Evolutionary conservation across 129 eudicot genomes (phyloP).

Genomic region (Gnaphalium uliginosum): DNA sequence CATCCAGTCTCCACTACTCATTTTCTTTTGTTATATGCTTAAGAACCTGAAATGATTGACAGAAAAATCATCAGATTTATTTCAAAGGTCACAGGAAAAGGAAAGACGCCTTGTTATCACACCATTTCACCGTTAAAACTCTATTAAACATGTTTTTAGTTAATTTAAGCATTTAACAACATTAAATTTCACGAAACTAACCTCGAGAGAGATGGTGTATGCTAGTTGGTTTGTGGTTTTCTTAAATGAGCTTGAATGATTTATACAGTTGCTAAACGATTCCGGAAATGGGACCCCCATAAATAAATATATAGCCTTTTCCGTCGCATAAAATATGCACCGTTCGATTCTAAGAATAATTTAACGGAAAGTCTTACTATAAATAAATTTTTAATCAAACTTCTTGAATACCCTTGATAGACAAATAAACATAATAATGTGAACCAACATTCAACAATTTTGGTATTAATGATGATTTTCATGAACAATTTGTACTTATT

Average conservation of each 20-base stretch:
- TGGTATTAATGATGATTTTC: not conserved
- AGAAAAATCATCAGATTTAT: constrained; percentile 15
- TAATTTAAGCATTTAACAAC: not conserved
- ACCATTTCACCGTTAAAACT: not conserved
- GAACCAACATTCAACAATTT: not conserved
- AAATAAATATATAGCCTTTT: constrained; percentile 4
- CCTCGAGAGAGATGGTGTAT: constrained; percentile 33
- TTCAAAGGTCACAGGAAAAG: not conserved
- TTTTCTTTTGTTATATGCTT: constrained; percentile 29
- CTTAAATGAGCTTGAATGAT: constrained; percentile 34
- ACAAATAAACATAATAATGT: not conserved
- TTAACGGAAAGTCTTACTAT: not conserved
- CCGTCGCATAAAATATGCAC: constrained; percentile 23
- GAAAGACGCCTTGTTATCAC: not conserved
- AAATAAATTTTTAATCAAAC: not conserved
- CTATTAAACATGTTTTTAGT: not conserved
- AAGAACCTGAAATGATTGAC: constrained; percentile 8
- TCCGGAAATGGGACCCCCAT: constrained; percentile 35
- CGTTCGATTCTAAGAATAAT: not conserved
- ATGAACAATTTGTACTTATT: too few species aligned
- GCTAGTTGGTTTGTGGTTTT: constrained; percentile 19
- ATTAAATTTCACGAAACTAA: constrained; percentile 26
- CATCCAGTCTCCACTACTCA: constrained; percentile 88
- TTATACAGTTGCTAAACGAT: constrained; percentile 48
- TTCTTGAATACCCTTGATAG: not conserved